phyloP scores from a whole-genome alignment of 129 eudicot genomes.

The Centaurea solstitialis region DNA sequence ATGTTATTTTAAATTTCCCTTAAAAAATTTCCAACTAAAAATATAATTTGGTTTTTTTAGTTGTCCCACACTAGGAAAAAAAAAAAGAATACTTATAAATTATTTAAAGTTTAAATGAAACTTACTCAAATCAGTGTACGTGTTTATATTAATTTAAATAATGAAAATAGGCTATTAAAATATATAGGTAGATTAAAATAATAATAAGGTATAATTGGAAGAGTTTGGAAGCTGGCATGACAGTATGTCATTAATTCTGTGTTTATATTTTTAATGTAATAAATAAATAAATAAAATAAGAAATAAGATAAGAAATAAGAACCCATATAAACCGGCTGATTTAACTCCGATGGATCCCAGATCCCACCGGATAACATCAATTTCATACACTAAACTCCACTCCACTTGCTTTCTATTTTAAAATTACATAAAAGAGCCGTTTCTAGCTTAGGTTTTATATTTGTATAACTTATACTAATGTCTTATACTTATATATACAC shows the following conservation, averaged over 20 bases:
- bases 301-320: background rate
- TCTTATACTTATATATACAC: too few species aligned
- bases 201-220: conserved; percentile 34
- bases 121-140: background rate
- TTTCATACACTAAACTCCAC: conserved; percentile 34
- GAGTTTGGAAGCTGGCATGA: conserved; percentile 39
- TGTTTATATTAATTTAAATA: background rate
- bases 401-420: conserved; percentile 12
- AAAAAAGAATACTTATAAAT: background rate
- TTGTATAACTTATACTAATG: background rate
- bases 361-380: conserved; percentile 48
- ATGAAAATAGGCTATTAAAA: background rate
- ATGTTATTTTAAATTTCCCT: background rate
- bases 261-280: background rate
- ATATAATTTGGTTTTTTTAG: background rate
- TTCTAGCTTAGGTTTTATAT: background rate
- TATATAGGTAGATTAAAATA: background rate
- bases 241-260: conserved; percentile 17
- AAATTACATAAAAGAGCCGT: conserved; percentile 6
- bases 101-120: background rate
- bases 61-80: background rate
- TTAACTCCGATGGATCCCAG: conserved; percentile 45
- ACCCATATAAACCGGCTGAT: conserved; percentile 38
- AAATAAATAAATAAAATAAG: background rate
- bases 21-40: background rate